A percentile compares a stretch with the other conserved stretches of the same genome.
Evolutionary conservation across 202 grass and related monocot genomes (phyloP).

Genomic region (Zizania palustris): DNA sequence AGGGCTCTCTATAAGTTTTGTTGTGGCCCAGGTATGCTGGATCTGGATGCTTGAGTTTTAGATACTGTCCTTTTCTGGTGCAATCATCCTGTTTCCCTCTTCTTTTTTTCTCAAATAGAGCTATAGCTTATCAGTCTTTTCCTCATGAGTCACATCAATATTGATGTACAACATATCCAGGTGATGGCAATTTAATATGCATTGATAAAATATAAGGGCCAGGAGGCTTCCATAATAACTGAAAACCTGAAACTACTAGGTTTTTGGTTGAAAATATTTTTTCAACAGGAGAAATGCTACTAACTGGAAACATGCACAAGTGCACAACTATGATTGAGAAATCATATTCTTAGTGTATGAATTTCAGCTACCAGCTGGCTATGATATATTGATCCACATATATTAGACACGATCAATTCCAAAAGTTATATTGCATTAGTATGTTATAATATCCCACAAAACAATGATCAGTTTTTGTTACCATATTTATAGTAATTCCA

Average conservation of each 20-base stretch:
- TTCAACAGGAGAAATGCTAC: background rate
- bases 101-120: background rate
- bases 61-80: background rate
- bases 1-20: conserved; percentile 81
- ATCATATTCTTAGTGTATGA: background rate
- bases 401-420: background rate
- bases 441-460: background rate
- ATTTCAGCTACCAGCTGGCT: background rate
- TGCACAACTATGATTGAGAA: conserved; percentile 7
- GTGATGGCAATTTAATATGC: background rate
- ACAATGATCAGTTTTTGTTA: conserved; percentile 19
- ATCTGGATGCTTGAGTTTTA: conserved; percentile 32
- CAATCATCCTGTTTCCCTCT: background rate
- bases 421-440: background rate
- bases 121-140: background rate
- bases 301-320: background rate
- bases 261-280: background rate
- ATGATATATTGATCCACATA: background rate
- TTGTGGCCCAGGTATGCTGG: conserved; percentile 56
- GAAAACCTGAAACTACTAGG: background rate
- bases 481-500: background rate
- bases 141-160: background rate
- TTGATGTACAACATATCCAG: background rate
- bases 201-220: background rate
- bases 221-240: conserved; percentile 1